These are phyloP conservation scores for Pneumocystis oryctolagi DNA, from an alignment of 1,139 yeast genomes.

Conservation along the genomic window DNA sequence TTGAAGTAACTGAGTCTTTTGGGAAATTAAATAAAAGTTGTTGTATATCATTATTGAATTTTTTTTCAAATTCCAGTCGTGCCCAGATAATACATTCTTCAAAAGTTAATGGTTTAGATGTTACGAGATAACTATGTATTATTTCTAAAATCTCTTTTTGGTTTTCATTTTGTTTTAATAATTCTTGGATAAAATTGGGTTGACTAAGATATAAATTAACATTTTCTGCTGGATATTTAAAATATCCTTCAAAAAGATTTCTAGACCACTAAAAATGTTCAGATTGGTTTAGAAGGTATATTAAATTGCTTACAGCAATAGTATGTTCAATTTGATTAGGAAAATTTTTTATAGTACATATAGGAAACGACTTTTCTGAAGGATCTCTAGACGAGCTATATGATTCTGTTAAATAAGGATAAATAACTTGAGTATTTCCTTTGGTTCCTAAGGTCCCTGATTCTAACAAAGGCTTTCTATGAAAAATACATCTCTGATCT, in stretches of 20 bases:
- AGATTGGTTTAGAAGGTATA: background rate
- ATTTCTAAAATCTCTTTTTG: slow-evolving; percentile 75
- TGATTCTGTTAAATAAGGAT: slow-evolving; percentile 85
- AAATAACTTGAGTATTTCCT: slow-evolving; percentile 93
- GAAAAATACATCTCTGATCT: slow-evolving; percentile 91
- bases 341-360: slow-evolving; percentile 91
- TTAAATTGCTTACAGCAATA: slow-evolving; percentile 39
- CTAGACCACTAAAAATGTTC: slow-evolving; percentile 55
- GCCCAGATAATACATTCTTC: slow-evolving; percentile 97
- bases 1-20: slow-evolving; percentile 74
- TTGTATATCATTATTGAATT: slow-evolving; percentile 69
- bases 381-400: slow-evolving; percentile 96
- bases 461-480: slow-evolving; percentile 78
- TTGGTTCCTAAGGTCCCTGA: slow-evolving; percentile 97
- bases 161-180: slow-evolving; percentile 82
- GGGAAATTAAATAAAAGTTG: slow-evolving; percentile 92
- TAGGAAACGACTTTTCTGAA: slow-evolving; percentile 92
- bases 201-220: slow-evolving; percentile 82
- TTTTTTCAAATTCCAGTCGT: slow-evolving; percentile 68
- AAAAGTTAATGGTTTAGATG: slow-evolving; percentile 71
- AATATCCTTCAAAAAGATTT: slow-evolving; percentile 84
- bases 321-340: slow-evolving; percentile 98
- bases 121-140: slow-evolving; percentile 51
- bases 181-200: slow-evolving; percentile 81
- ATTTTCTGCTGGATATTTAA: slow-evolving; percentile 78